A percentile compares a stretch with the other conserved stretches of the same genome.
Evolutionary conservation across 805 yeast species (phyloP).

Genomic region (Candida sphagnicola): DNA sequence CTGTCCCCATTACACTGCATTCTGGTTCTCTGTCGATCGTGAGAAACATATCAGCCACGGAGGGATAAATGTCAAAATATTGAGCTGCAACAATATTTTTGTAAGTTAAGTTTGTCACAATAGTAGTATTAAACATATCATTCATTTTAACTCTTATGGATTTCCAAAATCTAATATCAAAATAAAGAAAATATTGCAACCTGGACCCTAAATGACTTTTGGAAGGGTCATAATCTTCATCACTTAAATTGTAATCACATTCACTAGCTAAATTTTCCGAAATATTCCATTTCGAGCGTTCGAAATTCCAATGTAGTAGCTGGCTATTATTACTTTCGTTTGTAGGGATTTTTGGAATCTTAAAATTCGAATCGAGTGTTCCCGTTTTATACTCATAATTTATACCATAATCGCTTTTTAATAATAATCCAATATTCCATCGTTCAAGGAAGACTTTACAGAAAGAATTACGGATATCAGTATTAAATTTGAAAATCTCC

Average conservation of each 20-base stretch:
- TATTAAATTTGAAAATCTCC: slow-evolving; percentile 47
- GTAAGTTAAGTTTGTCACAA: slow-evolving; percentile 57
- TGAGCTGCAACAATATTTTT: slow-evolving; percentile 66
- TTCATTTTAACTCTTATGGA: slow-evolving; percentile 53
- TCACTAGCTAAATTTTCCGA: slow-evolving; percentile 37
- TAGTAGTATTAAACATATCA: slow-evolving; percentile 59
- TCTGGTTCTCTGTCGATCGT: slow-evolving; percentile 86
- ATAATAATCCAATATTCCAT: slow-evolving; percentile 53
- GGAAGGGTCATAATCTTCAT: slow-evolving; percentile 21
- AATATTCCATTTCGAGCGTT: slow-evolving; percentile 45
- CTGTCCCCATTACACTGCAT: slow-evolving; percentile 62
- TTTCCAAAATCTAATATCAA: slow-evolving; percentile 74
- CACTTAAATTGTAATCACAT: slow-evolving; percentile 42
- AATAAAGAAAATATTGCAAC: slow-evolving; percentile 54
- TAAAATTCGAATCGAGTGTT: slow-evolving; percentile 27
- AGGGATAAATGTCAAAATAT: slow-evolving; percentile 80
- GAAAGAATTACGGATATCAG: slow-evolving; percentile 44
- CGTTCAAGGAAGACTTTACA: slow-evolving; percentile 55
- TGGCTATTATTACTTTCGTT: slow-evolving; percentile 6
- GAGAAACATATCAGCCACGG: slow-evolving; percentile 65
- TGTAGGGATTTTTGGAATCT: slow-evolving; percentile 35
- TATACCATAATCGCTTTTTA: neutral
- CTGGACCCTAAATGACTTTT: slow-evolving; percentile 44
- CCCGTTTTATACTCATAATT: slow-evolving; percentile 24
- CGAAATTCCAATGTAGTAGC: slow-evolving; percentile 34